Evolutionary conservation across 2,329 filamentous ascomycete species (phyloP).

Genomic region (Trichoderma aggressivum): DNA sequence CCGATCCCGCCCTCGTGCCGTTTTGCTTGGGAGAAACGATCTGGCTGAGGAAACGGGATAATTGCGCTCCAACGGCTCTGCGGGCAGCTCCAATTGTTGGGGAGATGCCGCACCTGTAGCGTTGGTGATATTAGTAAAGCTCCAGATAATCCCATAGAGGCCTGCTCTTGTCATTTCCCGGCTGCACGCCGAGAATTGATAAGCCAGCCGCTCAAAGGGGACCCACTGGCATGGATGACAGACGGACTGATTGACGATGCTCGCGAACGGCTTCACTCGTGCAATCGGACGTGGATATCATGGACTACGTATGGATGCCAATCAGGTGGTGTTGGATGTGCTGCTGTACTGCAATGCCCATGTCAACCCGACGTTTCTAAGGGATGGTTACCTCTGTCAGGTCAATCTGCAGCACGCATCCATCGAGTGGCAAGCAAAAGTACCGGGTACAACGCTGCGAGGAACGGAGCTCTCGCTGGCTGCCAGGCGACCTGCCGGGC

Average conservation of each 20-base stretch:
- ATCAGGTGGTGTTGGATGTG: not conserved
- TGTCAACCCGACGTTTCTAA: not conserved
- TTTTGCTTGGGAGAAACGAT: not conserved
- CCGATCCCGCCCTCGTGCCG: conserved; percentile 4
- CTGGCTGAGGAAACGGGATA: not conserved
- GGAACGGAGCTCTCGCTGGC: not conserved
- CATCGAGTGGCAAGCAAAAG: not conserved
- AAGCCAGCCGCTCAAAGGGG: not conserved
- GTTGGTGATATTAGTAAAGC: not conserved
- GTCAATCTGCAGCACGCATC: not conserved
- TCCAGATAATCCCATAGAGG: not conserved
- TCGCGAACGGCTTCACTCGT: not conserved
- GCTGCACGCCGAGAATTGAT: not conserved
- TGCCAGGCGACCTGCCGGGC: not conserved
- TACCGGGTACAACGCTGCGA: not conserved
- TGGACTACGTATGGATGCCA: not conserved
- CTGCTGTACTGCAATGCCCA: not conserved
- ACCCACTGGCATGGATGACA: not conserved
- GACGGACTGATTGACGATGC: not conserved
- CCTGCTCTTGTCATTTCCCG: not conserved
- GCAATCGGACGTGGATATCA: not conserved
- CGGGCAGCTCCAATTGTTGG: not conserved
- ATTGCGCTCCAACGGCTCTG: not conserved
- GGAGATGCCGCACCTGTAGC: not conserved
- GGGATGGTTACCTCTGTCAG: not conserved